A percentile compares a stretch with the other conserved stretches of the same genome.
Conservation (phyloP, 192 early-diverging fungal species). For the Lunasporangiospora selenospora region DNA sequence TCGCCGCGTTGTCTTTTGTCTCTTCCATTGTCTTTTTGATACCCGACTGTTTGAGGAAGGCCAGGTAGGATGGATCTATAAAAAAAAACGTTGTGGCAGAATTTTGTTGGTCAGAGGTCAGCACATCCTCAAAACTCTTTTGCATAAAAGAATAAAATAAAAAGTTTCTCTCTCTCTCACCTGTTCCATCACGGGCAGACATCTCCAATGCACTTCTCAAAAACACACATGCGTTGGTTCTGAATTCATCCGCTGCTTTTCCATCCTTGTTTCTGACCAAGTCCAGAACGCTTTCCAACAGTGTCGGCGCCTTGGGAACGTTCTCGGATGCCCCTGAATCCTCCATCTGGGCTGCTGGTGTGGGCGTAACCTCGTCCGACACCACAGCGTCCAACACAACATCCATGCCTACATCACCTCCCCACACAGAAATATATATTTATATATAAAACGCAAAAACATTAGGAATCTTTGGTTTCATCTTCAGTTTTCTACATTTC, state of each 20-base stretch:
- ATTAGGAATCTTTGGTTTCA: constrained; percentile 10
- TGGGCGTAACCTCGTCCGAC: not conserved
- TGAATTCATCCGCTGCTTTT: constrained; percentile 56
- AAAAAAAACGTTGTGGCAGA: too few species aligned
- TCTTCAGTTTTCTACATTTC: not conserved
- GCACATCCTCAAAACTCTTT: too few species aligned
- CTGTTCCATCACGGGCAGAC: constrained; percentile 18
- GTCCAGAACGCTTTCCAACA: constrained; percentile 50
- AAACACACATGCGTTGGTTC: constrained; percentile 55
- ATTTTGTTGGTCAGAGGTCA: too few species aligned
- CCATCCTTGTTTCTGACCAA: constrained; percentile 44
- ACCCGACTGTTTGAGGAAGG: constrained; percentile 19
- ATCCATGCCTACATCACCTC: constrained; percentile 14
- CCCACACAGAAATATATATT: too few species aligned
- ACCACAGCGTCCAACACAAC: constrained; percentile 30
- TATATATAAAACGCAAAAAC: not conserved
- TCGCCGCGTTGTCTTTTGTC: not conserved
- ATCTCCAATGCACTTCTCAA: constrained; percentile 48
- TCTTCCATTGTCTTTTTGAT: constrained; percentile 33
- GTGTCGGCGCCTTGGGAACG: constrained; percentile 18
- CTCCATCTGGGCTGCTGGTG: constrained; percentile 7
- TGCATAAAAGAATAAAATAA: not conserved
- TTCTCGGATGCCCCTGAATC: constrained; percentile 9
- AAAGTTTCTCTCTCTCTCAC: not conserved
- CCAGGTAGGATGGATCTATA: constrained; percentile 21